Evolutionary conservation across 495 filamentous ascomycete species (phyloP).

Genomic region (Amorphotheca resinae): DNA sequence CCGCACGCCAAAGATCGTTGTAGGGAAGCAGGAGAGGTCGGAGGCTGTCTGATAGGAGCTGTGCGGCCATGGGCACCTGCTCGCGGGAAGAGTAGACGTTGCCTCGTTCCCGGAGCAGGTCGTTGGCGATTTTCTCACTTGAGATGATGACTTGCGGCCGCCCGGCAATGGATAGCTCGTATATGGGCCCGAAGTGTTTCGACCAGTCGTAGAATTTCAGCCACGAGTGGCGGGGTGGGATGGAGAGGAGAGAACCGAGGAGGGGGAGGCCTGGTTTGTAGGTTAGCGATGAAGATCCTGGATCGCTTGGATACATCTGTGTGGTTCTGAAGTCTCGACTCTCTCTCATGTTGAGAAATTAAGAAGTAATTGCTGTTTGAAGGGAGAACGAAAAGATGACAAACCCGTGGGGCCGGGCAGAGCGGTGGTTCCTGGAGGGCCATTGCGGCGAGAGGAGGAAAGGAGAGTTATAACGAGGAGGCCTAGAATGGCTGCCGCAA

Average conservation of each 20-base stretch:
- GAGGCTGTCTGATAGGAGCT: conserved; percentile 8
- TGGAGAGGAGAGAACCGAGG: background rate
- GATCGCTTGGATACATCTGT: too few species aligned
- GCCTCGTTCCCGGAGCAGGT: conserved; percentile 23
- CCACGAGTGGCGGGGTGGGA: conserved; percentile 16
- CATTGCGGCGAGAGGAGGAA: too few species aligned
- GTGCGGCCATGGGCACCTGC: conserved; percentile 15
- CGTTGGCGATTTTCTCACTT: conserved; percentile 26
- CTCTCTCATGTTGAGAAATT: too few species aligned
- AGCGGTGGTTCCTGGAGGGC: too few species aligned
- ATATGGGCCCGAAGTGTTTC: conserved; percentile 25
- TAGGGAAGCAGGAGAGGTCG: conserved; percentile 1
- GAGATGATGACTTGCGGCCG: conserved; percentile 20
- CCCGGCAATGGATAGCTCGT: conserved; percentile 15
- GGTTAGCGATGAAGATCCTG: too few species aligned
- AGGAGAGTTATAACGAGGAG: too few species aligned
- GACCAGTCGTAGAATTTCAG: conserved; percentile 28
- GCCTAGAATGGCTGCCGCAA: too few species aligned
- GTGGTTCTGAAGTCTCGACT: too few species aligned
- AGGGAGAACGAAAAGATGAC: too few species aligned
- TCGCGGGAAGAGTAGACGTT: conserved; percentile 22
- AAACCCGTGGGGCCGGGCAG: too few species aligned
- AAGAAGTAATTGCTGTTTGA: too few species aligned
- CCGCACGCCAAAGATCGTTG: conserved; percentile 15
- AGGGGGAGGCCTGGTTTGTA: background rate